Percentiles rank a stretch among this genome's conserved stretches.
phyloP scores from a whole-genome alignment of 306 rosid species.

The Cucumis cinereus region DNA sequence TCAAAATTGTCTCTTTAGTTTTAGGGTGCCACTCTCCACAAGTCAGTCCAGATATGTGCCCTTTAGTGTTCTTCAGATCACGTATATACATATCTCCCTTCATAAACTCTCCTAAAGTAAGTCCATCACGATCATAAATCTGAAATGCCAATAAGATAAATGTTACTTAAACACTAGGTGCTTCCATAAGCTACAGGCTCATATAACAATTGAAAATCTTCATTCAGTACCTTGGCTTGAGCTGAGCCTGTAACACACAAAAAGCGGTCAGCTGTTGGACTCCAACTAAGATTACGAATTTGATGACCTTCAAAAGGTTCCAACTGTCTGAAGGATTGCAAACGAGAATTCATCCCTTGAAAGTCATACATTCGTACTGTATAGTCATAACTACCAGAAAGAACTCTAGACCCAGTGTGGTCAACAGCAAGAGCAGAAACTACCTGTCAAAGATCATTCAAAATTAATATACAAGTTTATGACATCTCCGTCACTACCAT shows the following conservation, averaged over 20 bases:
- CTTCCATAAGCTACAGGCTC: not conserved
- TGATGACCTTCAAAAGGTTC: constrained; percentile 98
- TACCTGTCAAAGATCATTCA: constrained; percentile 38
- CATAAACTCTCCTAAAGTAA: constrained; percentile 80
- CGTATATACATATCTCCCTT: constrained; percentile 98
- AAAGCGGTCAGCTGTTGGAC: constrained; percentile 82
- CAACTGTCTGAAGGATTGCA: constrained; percentile 80
- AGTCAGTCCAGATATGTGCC: constrained; percentile 90
- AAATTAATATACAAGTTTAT: not conserved
- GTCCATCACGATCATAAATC: constrained; percentile 98
- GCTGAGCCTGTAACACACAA: constrained; percentile 92
- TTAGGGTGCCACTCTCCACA: constrained; percentile 95
- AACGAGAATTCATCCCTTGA: constrained; percentile 87
- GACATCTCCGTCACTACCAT: not conserved
- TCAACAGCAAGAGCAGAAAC: constrained; percentile 88
- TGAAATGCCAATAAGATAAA: constrained; percentile 14
- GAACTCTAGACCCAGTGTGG: constrained; percentile 87
- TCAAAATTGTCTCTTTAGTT: constrained; percentile 67
- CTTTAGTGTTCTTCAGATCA: constrained; percentile 89
- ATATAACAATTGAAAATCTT: not conserved
- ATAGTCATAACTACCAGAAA: constrained; percentile 91
- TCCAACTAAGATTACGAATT: constrained; percentile 88
- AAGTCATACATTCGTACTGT: constrained; percentile 79
- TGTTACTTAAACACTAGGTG: not conserved
- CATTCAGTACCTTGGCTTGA: constrained; percentile 58